Percentiles rank a stretch among this genome's conserved stretches.
Conservation (phyloP, 768 basidiomycete genomes). For the Russula emetica region DNA sequence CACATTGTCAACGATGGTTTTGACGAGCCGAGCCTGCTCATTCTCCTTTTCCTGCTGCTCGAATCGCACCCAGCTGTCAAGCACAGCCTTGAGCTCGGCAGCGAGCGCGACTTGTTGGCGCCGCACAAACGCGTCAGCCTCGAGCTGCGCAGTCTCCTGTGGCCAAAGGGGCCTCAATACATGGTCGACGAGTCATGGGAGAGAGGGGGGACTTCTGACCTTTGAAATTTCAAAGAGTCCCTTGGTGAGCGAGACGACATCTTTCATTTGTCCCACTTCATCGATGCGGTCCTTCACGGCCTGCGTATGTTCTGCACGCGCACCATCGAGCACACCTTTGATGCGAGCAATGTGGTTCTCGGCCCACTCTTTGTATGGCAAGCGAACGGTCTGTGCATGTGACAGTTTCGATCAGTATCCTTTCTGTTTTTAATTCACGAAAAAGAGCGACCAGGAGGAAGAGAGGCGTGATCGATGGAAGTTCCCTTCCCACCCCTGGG, state of each 20-base stretch:
- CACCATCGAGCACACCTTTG: slow-evolving; percentile 70
- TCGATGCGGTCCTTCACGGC: slow-evolving; percentile 91
- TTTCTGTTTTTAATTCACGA: background rate
- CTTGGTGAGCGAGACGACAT: slow-evolving; percentile 88
- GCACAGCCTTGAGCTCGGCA: slow-evolving; percentile 85
- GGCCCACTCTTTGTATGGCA: slow-evolving; percentile 92
- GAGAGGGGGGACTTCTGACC: slow-evolving; percentile 40
- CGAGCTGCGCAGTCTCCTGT: slow-evolving; percentile 88
- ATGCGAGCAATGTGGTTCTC: slow-evolving; percentile 82
- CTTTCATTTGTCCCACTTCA: slow-evolving; percentile 90
- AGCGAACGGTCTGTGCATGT: slow-evolving; percentile 56
- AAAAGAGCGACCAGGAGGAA: background rate
- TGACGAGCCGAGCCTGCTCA: slow-evolving; percentile 89
- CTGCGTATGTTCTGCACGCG: slow-evolving; percentile 86
- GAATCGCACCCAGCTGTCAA: slow-evolving; percentile 97
- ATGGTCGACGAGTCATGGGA: background rate
- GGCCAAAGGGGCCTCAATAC: background rate
- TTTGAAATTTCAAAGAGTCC: slow-evolving; percentile 90
- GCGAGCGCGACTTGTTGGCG: slow-evolving; percentile 85
- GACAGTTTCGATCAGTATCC: background rate
- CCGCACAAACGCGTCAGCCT: slow-evolving; percentile 85
- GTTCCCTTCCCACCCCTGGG: background rate
- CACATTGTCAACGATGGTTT: slow-evolving; percentile 85
- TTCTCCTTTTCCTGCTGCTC: slow-evolving; percentile 96
- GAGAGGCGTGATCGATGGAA: background rate